Evolutionary conservation across 176 grass and related monocot genomes (phyloP).

Genomic region (bread wheat (Triticum aestivum)): DNA sequence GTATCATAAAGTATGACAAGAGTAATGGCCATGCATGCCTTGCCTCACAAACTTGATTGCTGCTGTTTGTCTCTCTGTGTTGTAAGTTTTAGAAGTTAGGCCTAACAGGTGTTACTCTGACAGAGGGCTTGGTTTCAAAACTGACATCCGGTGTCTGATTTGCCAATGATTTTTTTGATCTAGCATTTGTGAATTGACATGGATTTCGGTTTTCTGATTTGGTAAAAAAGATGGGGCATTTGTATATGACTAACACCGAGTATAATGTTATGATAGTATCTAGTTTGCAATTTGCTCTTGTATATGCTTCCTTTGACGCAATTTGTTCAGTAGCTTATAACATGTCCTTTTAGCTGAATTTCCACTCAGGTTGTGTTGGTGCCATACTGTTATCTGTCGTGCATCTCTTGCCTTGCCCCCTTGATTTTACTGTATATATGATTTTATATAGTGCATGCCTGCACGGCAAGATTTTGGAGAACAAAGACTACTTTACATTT

Average conservation of each 20-base stretch:
- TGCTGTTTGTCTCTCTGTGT: background rate
- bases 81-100: background rate
- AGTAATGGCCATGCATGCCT: background rate
- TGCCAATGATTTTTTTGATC: background rate
- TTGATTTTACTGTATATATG: slow-evolving; percentile 1
- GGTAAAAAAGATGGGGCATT: background rate
- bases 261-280: background rate
- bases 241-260: background rate
- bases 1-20: background rate
- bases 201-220: background rate
- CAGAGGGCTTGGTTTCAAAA: background rate
- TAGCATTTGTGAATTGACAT: background rate
- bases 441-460: background rate
- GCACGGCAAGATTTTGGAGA: background rate
- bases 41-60: background rate
- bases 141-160: background rate
- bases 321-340: background rate
- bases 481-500: background rate
- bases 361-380: background rate
- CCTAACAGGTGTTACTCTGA: background rate
- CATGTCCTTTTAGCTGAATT: background rate
- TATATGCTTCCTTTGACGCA: background rate
- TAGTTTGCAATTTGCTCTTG: background rate
- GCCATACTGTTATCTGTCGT: background rate
- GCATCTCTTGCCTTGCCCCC: background rate